Conservation (phyloP, 371 early-diverging fungal genomes). For the Rhizopus delemar region DNA sequence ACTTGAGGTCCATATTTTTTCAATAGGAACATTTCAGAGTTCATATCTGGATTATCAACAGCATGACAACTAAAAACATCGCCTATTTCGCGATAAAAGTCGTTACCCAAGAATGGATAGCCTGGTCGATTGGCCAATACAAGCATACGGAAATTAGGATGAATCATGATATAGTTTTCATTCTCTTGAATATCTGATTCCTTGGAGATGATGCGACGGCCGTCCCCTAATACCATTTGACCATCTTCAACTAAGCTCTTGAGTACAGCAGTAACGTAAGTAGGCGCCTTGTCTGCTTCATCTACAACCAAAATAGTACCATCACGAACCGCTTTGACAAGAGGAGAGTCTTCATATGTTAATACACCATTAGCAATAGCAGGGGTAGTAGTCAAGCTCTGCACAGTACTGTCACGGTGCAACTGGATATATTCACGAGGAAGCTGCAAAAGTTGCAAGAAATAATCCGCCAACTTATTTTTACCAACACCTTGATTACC, state of each 20-base stretch:
- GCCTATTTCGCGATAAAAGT: slow-evolving; percentile 83
- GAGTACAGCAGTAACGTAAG: slow-evolving; percentile 79
- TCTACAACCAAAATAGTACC: slow-evolving; percentile 82
- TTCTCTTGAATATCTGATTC: slow-evolving; percentile 45
- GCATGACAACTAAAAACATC: slow-evolving; percentile 79
- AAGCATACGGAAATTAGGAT: slow-evolving; percentile 80
- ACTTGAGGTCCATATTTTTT: slow-evolving; percentile 77
- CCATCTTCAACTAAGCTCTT: slow-evolving; percentile 82
- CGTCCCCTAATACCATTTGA: slow-evolving; percentile 85
- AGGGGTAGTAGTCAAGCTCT: slow-evolving; percentile 77
- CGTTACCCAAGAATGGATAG: slow-evolving; percentile 77
- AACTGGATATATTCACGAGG: slow-evolving; percentile 87
- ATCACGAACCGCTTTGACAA: slow-evolving; percentile 68
- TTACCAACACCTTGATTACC: slow-evolving; percentile 90
- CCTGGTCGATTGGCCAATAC: slow-evolving; percentile 88
- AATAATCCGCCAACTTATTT: slow-evolving; percentile 80
- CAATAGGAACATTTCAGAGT: slow-evolving; percentile 75
- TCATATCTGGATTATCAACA: slow-evolving; percentile 79
- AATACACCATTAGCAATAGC: slow-evolving; percentile 75
- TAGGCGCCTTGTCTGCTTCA: slow-evolving; percentile 88
- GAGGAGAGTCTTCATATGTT: slow-evolving; percentile 76
- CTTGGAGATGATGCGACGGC: slow-evolving; percentile 71
- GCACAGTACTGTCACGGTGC: slow-evolving; percentile 84
- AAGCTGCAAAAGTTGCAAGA: slow-evolving; percentile 69
- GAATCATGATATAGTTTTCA: slow-evolving; percentile 59